These are phyloP conservation scores for Jackrogersella minutella DNA, from an alignment of 495 filamentous ascomycete species.

Conservation along the genomic window DNA sequence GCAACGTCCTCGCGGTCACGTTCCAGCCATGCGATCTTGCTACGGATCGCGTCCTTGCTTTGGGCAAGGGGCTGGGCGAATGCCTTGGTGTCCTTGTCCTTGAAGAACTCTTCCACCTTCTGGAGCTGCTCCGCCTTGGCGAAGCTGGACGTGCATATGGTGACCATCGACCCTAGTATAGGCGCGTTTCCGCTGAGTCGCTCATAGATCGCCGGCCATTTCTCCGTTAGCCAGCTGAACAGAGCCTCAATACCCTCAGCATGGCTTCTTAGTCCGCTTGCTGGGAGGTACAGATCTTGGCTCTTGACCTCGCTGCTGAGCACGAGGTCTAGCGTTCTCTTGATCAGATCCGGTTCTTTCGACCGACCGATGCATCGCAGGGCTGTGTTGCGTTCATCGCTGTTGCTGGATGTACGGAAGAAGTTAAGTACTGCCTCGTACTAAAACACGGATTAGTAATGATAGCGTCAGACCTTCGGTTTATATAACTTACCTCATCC, in stretches of 20 bases:
- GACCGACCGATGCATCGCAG: constrained; percentile 85
- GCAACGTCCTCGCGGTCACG: constrained; percentile 65
- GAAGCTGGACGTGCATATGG: constrained; percentile 84
- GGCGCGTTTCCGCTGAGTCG: constrained; percentile 71
- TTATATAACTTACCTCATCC: constrained; percentile 65
- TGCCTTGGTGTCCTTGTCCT: constrained; percentile 78
- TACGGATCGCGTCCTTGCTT: constrained; percentile 66
- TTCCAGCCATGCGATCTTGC: constrained; percentile 67
- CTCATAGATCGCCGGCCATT: constrained; percentile 83
- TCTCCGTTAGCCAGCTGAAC: constrained; percentile 82
- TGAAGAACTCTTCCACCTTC: constrained; percentile 83
- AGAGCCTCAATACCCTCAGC: constrained; percentile 79
- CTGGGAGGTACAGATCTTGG: constrained; percentile 92
- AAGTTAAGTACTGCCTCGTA: constrained; percentile 82
- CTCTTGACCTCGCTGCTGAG: constrained; percentile 87
- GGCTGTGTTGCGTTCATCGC: constrained; percentile 95
- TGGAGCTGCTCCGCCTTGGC: constrained; percentile 75
- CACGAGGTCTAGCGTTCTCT: constrained; percentile 78
- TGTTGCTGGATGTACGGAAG: constrained; percentile 84
- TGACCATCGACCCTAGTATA: constrained; percentile 87
- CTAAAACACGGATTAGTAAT: constrained; percentile 50
- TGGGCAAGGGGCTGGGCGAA: constrained; percentile 69
- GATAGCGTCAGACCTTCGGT: neutral
- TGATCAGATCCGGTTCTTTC: constrained; percentile 77
- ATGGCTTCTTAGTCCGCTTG: constrained; percentile 80